phyloP scores from a whole-genome alignment of 2,329 filamentous ascomycete genomes.

The Tolypocladium pustulatum region DNA sequence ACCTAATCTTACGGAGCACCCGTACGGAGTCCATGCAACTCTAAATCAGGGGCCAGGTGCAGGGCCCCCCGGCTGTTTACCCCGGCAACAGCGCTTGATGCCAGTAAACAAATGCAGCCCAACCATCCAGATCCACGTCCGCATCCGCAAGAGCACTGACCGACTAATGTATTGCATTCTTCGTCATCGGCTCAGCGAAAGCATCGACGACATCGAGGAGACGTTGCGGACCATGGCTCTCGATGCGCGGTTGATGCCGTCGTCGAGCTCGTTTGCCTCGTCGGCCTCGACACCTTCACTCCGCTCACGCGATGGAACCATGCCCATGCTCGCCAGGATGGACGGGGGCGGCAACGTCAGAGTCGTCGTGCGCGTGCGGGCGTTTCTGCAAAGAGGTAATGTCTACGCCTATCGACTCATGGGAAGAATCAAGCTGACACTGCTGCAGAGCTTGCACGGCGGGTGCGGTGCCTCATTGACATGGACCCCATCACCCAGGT shows the following conservation, averaged over 20 bases:
- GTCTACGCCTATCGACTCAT: too few relatives aligned
- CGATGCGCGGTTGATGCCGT: slow-evolving; percentile 34
- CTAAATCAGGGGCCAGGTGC: not conserved
- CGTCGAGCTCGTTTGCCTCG: slow-evolving; percentile 34
- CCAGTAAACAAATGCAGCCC: slow-evolving; percentile 22
- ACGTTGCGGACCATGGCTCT: slow-evolving; percentile 30
- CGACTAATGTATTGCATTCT: slow-evolving; percentile 27
- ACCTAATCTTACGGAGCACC: too few relatives aligned
- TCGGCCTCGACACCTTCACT: slow-evolving; percentile 71
- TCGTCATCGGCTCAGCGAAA: slow-evolving; percentile 28
- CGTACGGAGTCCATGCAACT: not conserved
- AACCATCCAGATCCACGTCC: not conserved
- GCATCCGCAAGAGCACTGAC: not conserved
- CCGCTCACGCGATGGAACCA: slow-evolving; percentile 59
- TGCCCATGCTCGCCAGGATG: slow-evolving; percentile 45
- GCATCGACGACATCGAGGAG: slow-evolving; percentile 27
- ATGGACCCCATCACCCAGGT: slow-evolving; percentile 85
- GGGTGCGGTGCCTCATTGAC: slow-evolving; percentile 73
- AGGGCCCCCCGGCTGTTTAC: slow-evolving; percentile 14
- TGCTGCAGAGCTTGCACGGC: slow-evolving; percentile 62
- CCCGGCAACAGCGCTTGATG: slow-evolving; percentile 22
- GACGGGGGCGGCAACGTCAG: slow-evolving; percentile 65
- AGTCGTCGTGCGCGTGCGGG: slow-evolving; percentile 72
- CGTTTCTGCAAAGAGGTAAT: slow-evolving; percentile 64
- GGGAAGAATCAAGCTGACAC: not conserved